Percentiles rank a stretch among this genome's conserved stretches.
phyloP scores from a whole-genome alignment of 306 rosid species.

The Vicia villosa region DNA sequence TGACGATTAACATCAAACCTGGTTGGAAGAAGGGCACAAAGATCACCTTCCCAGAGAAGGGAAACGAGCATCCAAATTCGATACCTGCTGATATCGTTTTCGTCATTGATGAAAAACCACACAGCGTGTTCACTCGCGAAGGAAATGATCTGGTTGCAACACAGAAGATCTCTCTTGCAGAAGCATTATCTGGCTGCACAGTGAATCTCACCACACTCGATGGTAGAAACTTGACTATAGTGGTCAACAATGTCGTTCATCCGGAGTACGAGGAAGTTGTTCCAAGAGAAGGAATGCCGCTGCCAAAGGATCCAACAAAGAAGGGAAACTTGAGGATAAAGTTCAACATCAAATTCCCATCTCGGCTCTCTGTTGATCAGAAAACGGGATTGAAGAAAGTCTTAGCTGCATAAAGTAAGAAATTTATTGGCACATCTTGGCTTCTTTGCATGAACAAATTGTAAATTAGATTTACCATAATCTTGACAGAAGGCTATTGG shows the following conservation, averaged over 20 bases:
- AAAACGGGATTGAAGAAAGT: constrained; percentile 64
- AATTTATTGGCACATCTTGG: neutral
- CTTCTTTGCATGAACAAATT: constrained; percentile 14
- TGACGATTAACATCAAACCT: constrained; percentile 52
- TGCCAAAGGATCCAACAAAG: constrained; percentile 53
- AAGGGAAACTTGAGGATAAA: constrained; percentile 59
- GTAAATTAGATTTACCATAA: constrained; percentile 30
- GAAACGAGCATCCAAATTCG: constrained; percentile 57
- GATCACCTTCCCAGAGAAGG: constrained; percentile 66
- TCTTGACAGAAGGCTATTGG: constrained; percentile 1
- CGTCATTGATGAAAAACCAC: constrained; percentile 56
- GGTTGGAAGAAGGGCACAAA: constrained; percentile 75
- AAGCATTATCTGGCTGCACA: constrained; percentile 53
- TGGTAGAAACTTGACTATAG: constrained; percentile 52
- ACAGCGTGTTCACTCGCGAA: constrained; percentile 49
- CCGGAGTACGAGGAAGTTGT: constrained; percentile 58
- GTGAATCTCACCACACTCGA: constrained; percentile 56
- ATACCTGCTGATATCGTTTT: constrained; percentile 58
- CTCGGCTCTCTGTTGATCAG: constrained; percentile 55
- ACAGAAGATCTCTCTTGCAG: constrained; percentile 48
- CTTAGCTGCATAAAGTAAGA: constrained; percentile 37
- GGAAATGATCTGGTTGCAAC: constrained; percentile 50
- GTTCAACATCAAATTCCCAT: constrained; percentile 60
- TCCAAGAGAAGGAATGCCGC: constrained; percentile 60
- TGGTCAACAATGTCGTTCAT: constrained; percentile 48